Base-by-base conservation (phyloP, 768 basidiomycete species). In the Mycena leptocephala region DNA sequence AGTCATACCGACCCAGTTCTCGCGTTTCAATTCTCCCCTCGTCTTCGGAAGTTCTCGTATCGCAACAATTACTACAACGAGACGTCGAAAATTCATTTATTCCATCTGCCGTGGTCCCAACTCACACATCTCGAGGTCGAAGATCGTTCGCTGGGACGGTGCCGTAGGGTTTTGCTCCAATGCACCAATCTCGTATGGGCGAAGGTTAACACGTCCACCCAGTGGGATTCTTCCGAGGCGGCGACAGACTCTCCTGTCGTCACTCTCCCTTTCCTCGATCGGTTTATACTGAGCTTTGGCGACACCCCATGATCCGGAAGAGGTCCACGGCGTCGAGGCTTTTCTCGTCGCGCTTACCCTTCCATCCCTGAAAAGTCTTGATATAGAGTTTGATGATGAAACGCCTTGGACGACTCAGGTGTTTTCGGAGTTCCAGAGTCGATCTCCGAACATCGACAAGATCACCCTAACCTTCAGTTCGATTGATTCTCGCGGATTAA, bases 91-190 rank as follows among this genome's bases (percentile, higher is more conserved):
- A 35, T 72, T 11, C n/a, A 11, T 20, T 20, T 72, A 20, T 56
- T 72, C 26, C 35, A 30, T 20, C 28, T 65, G 11, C 71, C 71
- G 13, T 72, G 62, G 71, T 63, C 62, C 9, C 71, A 72, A 72
- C 63, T 72, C 4, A 56, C 51, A 51, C 16, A 37, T 18, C 48
- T 65, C 33, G 24, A n/a, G 3, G 24, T 64, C 22, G 5, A 6
- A 0, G 70, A 70, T 18, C 3, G 0, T 2, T 72, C 70, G 33
- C 24, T 63, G 33, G 37, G 61, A 5, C 35, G 16, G 4, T 72
- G 59, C 18, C 59, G 48, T n/a, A 11, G 33, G 18, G n/a, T 46
- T 20, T 32, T 72, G 24, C 24, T 72, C 22, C 70, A 63, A 63
- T 62, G 70, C 61, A 26, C 10, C 51, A 39, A 55, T 51, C 33